These are phyloP conservation scores for Royoungia palumana DNA, from an alignment of 768 basidiomycete genomes.

Conservation along the genomic window DNA sequence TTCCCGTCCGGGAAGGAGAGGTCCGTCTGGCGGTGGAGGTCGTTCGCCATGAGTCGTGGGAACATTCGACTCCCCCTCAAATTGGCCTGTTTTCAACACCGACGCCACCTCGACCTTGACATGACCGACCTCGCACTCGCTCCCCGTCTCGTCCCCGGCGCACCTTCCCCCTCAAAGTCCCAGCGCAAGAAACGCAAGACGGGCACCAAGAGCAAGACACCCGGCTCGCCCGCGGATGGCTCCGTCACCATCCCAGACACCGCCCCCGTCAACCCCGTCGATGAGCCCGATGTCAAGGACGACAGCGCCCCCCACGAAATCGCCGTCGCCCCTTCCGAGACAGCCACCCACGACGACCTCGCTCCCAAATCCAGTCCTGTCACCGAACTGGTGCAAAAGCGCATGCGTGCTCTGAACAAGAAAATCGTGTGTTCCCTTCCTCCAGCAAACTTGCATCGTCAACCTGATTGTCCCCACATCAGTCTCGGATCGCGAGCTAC, in stretches of 20 bases:
- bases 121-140: slow-evolving; percentile 36
- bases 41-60: slow-evolving; percentile 16
- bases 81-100: slow-evolving; percentile 1
- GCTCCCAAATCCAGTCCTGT: slow-evolving; percentile 60
- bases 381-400: slow-evolving; percentile 75
- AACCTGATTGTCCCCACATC: slow-evolving; percentile 8
- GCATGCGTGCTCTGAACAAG: slow-evolving; percentile 72
- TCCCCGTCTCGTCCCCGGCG: slow-evolving; percentile 71
- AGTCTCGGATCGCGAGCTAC: slow-evolving; percentile 76
- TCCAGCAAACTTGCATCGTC: slow-evolving; percentile 7
- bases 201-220: slow-evolving; percentile 42
- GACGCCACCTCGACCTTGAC: background rate
- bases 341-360: slow-evolving; percentile 42
- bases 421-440: slow-evolving; percentile 64
- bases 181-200: slow-evolving; percentile 70
- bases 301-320: slow-evolving; percentile 46
- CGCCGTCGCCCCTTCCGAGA: slow-evolving; percentile 39
- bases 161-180: slow-evolving; percentile 68
- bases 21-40: slow-evolving; percentile 44
- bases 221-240: slow-evolving; percentile 44
- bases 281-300: slow-evolving; percentile 47
- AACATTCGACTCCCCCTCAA: slow-evolving; percentile 15
- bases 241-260: slow-evolving; percentile 42
- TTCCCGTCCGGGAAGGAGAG: slow-evolving; percentile 71
- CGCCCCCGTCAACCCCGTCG: slow-evolving; percentile 43